These are phyloP conservation scores for Aureococcus anophagefferens DNA, from an alignment of 108 stramenopile species.

Conservation along the genomic window DNA sequence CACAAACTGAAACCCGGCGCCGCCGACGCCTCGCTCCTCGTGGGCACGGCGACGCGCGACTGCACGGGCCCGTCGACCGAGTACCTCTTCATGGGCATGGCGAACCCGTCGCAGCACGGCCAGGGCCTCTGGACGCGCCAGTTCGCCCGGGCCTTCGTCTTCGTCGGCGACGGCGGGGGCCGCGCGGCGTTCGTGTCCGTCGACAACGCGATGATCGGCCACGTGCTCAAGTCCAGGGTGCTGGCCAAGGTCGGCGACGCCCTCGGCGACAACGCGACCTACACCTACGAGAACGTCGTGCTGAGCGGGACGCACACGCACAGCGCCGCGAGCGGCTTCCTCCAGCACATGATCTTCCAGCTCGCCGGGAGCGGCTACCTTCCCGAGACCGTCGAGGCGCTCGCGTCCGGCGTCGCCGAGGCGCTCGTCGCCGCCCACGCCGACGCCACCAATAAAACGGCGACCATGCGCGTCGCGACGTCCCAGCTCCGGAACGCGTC, in stretches of 20 bases:
- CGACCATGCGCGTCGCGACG: slow-evolving; percentile 4
- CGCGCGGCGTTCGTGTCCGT: slow-evolving; percentile 46
- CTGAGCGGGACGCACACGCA: slow-evolving; percentile 53
- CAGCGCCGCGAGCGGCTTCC: slow-evolving; percentile 48
- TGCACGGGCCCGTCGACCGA: slow-evolving; percentile 16
- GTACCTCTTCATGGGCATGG: slow-evolving; percentile 22
- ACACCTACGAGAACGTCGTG: slow-evolving; percentile 18
- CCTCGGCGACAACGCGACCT: slow-evolving; percentile 9
- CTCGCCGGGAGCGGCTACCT: slow-evolving; percentile 40
- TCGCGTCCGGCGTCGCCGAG: slow-evolving; percentile 37
- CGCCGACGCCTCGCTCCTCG: no score
- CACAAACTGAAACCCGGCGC: no score
- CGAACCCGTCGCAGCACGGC: slow-evolving; percentile 30
- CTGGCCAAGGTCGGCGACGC: background rate
- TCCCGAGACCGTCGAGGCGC: slow-evolving; percentile 35
- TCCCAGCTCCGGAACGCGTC: slow-evolving; percentile 26
- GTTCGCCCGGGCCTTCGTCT: slow-evolving; percentile 43
- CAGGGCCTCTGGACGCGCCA: slow-evolving; percentile 45
- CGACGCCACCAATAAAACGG: slow-evolving; percentile 13
- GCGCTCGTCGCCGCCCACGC: slow-evolving; percentile 36
- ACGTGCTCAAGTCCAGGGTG: slow-evolving; percentile 33
- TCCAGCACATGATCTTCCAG: slow-evolving; percentile 52
- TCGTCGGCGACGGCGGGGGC: slow-evolving; percentile 16
- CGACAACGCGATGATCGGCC: slow-evolving; percentile 43
- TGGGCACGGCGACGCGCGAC: slow-evolving; percentile 9